Base-by-base conservation (phyloP, 805 yeast species). In the Candida incommunis region DNA sequence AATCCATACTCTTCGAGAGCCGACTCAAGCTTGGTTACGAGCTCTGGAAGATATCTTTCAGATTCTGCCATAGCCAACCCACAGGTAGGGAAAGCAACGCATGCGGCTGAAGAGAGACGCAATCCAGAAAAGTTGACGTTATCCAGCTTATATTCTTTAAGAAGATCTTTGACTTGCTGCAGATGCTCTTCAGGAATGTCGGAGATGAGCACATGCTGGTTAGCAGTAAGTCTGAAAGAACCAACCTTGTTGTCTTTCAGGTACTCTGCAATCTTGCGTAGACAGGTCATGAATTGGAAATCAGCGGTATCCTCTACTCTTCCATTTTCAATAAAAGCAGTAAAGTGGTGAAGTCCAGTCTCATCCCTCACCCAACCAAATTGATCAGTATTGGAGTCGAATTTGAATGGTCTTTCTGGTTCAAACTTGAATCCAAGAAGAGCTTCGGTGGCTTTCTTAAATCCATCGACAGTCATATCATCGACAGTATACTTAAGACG, bases 11-110 rank as follows among this genome's bases (percentile, higher is more conserved):
- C 95, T 65, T 90, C 96, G 47, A 90, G 70, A 20, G 86, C 78
- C n/a, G 69, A 75, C 64, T 90, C 97, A 48, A 90, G 67, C 66
- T 87, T 85, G 50, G 80, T 64, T 53, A 90, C 75, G 55, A 90
- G 72, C 43, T 72, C 80, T 5, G 97, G 97, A 56, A 90, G 71
- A 61, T 80, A 81, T 61, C 97, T 79, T 69, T 90, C 97, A 45
- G 94, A 82, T 68, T 90, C 97, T 26, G 97, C 97, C 96, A 90
- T 87, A 18, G 97, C 97, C 59, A 90, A 75, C 54, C 97, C 97
- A 76, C 97, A 90, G 1, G 97, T 90, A 54, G 97, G 97, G 75
- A 90, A 80, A 2, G 96, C 96, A 48, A 90, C 97, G 75, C 97
- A 90, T 0, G 97, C 94, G 22, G 95, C 87, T 4, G 96, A 85